Evolutionary conservation across 2,329 filamentous ascomycete species (phyloP), one percentile per base, ranked within the genome.

Genomic region (Verticillium nonalfalfae): DNA sequence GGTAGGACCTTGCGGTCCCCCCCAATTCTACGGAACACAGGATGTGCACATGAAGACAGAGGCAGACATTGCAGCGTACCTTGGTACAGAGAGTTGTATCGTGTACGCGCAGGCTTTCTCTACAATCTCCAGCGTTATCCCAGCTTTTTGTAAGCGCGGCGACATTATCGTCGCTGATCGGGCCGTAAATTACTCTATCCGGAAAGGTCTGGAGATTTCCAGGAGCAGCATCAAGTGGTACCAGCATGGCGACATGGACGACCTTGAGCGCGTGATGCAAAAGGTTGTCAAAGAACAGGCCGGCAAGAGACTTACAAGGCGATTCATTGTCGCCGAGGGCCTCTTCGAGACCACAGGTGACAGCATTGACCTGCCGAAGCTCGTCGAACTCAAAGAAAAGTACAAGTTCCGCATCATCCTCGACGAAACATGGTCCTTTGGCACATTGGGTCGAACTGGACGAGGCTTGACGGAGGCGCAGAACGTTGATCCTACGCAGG

Each of bases 371-470:
- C 78, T 99, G 64, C 94, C 93, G 2, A 93, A 89, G 72, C 85
- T 99, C 68, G 90, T 98, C 65, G 94, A 97, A 73, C 82, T 99
- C 68, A 97, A 97, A 77, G 87, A 93, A 68, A 91, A 90, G 74
- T 97, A 98, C 84, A 99, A 97, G 79, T 99, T 98, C 80, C 92
- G 95, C 69, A 85, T 99, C 61, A 96, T 98, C 66, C 87, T 99
- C 40, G 95, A 99, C 74, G 95, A 99, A 79, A 97, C 93, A 1
- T 96, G 91, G 89, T 97, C 93, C 1, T 99, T 98, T 73, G 96
- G 94, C 63, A 90, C 98, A 18, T 84, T 99, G 5, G 95, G 95
- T 57, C 85, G 93, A 64, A 97, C 92, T 33, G 96, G 95, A 21
- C 89, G 93, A 59, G 95, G 95, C 62, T 82, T 98, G 45, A 98